Evolutionary conservation across 352 stramenopile genomes (phyloP), one percentile per base, ranked within the genome.

Genomic region (Globisporangium paroecandrum): DNA sequence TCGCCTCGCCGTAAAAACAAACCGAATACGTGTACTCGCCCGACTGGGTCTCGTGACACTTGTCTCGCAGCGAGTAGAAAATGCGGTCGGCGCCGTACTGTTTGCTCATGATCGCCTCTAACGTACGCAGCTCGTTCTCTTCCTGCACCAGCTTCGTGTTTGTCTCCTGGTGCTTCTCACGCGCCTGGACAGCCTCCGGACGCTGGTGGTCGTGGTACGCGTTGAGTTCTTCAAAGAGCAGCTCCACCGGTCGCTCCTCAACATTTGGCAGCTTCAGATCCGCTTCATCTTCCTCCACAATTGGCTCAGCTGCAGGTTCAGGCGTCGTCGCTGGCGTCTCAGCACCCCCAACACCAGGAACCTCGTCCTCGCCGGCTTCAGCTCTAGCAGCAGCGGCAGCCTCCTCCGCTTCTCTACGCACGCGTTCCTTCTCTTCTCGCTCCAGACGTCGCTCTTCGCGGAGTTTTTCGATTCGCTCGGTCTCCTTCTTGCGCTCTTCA

Each of bases 21-120:
- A 94, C 69, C 46, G 85, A 82, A 76, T 97, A 98, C 62, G 63
- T 89, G 78, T 98, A 98, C 64, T 94, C 71, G 10, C 84, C 83
- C 20, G 87, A 73, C 7, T 79, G 69, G 3, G 76, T 79, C 51
- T 90, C 79, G 25, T 95, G 79, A 58, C 90, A 97, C 64, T 87
- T 75, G 58, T 91, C 85, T 0, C 78, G 74, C 32, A 97, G 63
- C 22, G 77, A 72, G 57, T 89, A 89, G 29, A 96, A 82, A 0
- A 93, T 29, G 38, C 78, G 69, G 55, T 95, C 75, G 4, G 65
- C 65, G 5, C 88, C 89, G 57, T 95, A 97, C 49, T 78, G 29
- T 63, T 89, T 85, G 12, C 74, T 54, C 46, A 94, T 7, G 4
- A 73, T 25, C 9, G 72, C 70, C 46, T 90, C 69, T 2, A 77